Percentiles rank a stretch among this genome's conserved stretches.
These are phyloP conservation scores for Alternaria arborescens DNA, from an alignment of 2,329 filamentous ascomycete species.

Conservation along the genomic window DNA sequence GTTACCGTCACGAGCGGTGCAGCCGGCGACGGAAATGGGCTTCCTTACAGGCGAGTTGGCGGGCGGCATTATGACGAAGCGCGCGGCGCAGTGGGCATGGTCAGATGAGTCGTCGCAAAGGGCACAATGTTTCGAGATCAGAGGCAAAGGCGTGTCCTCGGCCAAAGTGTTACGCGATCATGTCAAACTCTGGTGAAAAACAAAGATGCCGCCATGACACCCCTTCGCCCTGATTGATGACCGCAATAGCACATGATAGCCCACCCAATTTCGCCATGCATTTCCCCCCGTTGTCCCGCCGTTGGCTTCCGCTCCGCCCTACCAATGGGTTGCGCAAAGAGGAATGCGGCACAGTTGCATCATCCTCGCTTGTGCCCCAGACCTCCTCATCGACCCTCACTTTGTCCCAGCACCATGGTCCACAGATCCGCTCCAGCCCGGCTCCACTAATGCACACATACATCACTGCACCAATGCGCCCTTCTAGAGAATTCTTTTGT, in stretches of 20 bases:
- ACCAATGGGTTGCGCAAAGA: slow-evolving; percentile 8
- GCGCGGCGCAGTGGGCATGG: slow-evolving; percentile 27
- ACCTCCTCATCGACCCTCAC: neutral
- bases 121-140: slow-evolving; percentile 13
- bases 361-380: slow-evolving; percentile 16
- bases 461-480: neutral
- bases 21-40: slow-evolving; percentile 8
- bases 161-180: slow-evolving; percentile 6
- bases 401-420: slow-evolving; percentile 12
- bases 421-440: neutral
- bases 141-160: slow-evolving; percentile 10
- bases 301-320: slow-evolving; percentile 16
- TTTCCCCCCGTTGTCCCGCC: slow-evolving; percentile 6
- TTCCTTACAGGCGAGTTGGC: slow-evolving; percentile 43
- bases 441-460: neutral
- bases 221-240: slow-evolving; percentile 1
- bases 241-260: neutral
- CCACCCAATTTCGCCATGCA: slow-evolving; percentile 5
- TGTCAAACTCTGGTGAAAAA: slow-evolving; percentile 10
- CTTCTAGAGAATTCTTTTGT: neutral
- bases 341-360: slow-evolving; percentile 16
- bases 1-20: neutral
- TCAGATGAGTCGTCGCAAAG: slow-evolving; percentile 10
- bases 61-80: slow-evolving; percentile 43
- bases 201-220: slow-evolving; percentile 5